Percentiles rank a stretch among this genome's conserved stretches.
These are phyloP conservation scores for Chaetomiaceae sp. DNA, from an alignment of 2,329 filamentous ascomycete genomes.

Conservation along the genomic window DNA sequence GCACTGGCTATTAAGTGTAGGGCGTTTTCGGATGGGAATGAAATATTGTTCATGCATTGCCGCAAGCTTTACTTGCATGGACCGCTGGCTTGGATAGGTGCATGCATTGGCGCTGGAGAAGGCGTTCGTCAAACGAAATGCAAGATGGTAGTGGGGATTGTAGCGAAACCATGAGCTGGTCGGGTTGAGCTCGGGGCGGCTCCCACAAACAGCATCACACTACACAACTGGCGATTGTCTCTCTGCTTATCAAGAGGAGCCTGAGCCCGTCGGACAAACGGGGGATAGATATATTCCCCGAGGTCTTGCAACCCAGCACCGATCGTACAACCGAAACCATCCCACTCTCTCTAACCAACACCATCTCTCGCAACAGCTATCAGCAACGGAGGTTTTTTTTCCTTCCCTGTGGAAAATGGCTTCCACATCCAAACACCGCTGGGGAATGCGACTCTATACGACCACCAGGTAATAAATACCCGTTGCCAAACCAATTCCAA, in stretches of 20 bases:
- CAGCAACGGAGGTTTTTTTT: background rate
- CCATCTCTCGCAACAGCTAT: background rate
- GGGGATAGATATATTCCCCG: background rate
- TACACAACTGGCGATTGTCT: background rate
- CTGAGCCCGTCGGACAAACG: background rate
- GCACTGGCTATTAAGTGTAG: no score
- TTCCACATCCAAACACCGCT: background rate
- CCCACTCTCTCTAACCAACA: background rate
- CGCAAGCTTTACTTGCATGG: background rate
- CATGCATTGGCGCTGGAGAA: background rate
- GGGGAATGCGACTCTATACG: background rate
- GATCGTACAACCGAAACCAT: conserved; percentile 9
- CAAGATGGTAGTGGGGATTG: no score
- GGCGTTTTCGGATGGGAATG: no score
- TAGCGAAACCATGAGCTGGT: no score
- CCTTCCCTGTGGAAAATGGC: background rate
- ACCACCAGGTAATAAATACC: background rate
- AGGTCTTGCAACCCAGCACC: background rate
- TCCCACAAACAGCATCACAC: background rate
- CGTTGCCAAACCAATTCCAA: background rate
- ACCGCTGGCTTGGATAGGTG: background rate
- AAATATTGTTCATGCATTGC: background rate
- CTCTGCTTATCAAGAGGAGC: background rate
- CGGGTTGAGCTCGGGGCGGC: no score
- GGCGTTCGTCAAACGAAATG: background rate